Percentiles rank a stretch among this genome's conserved stretches.
These are phyloP conservation scores for Sphenostylis stenocarpa DNA, from an alignment of 306 rosid genomes.

Conservation along the genomic window DNA sequence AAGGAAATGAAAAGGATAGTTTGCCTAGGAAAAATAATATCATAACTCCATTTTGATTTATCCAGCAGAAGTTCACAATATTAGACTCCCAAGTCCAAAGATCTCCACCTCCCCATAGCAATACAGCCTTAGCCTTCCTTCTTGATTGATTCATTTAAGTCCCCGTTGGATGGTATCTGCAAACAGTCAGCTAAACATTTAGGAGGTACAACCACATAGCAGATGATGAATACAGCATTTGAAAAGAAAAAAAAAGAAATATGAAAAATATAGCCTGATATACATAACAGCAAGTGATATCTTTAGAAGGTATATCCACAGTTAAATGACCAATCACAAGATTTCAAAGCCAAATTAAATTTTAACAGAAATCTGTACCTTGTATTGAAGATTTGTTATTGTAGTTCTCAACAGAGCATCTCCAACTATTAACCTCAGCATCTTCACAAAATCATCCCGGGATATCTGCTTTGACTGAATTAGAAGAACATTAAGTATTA, in stretches of 20 bases:
- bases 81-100: conserved; percentile 21
- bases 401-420: conserved; percentile 68
- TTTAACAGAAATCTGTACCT: conserved; percentile 41
- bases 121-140: conserved; percentile 28
- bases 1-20: background rate
- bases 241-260: background rate
- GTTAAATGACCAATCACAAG: background rate
- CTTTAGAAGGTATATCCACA: background rate
- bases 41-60: conserved; percentile 50
- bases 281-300: background rate
- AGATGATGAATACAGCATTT: background rate
- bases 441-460: conserved; percentile 70
- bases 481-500: background rate
- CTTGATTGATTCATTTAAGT: background rate
- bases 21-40: conserved; percentile 27
- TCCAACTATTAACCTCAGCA: conserved; percentile 76
- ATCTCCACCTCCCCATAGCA: conserved; percentile 18
- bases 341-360: background rate
- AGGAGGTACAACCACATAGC: background rate
- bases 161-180: conserved; percentile 47
- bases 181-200: conserved; percentile 24
- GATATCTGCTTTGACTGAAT: conserved; percentile 63
- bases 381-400: conserved; percentile 51
- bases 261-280: background rate
- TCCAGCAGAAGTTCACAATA: background rate